Conservation (phyloP, 331 rosid species). For the Malus hybrid region DNA sequence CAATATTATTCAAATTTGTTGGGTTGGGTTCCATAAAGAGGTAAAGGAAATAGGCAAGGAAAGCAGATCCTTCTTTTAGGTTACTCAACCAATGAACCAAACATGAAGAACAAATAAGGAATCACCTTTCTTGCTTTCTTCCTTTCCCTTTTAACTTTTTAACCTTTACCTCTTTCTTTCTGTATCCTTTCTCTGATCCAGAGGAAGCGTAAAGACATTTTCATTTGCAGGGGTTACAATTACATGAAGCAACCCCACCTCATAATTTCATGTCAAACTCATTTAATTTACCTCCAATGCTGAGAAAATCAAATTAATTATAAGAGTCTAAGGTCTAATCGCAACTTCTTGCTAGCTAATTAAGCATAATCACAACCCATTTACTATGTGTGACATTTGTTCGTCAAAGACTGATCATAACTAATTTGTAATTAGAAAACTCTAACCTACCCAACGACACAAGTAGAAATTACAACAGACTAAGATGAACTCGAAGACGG, state of each 20-base stretch:
- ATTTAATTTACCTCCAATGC: background rate
- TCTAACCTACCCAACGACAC: no score
- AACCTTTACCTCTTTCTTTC: slow-evolving; percentile 22
- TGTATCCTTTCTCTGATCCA: slow-evolving; percentile 44
- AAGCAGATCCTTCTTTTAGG: slow-evolving; percentile 31
- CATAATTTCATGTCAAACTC: background rate
- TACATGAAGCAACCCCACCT: background rate
- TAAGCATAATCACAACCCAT: no score
- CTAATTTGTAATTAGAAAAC: no score
- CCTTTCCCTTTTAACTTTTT: background rate
- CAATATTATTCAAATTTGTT: background rate
- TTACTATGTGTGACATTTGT: no score
- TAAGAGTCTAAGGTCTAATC: background rate
- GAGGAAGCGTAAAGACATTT: slow-evolving; percentile 45
- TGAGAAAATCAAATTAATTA: background rate
- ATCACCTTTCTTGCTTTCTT: slow-evolving; percentile 36
- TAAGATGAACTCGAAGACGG: no score
- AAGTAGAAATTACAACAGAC: no score
- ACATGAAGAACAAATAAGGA: slow-evolving; percentile 34
- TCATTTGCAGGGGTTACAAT: background rate
- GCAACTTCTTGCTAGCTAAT: background rate
- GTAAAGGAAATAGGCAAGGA: slow-evolving; percentile 24
- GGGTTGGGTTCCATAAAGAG: background rate
- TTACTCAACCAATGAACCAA: slow-evolving; percentile 16
- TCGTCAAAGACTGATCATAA: no score